Conservation (phyloP, 1,284 basidiomycete genomes). For the Malassezia caprae region DNA sequence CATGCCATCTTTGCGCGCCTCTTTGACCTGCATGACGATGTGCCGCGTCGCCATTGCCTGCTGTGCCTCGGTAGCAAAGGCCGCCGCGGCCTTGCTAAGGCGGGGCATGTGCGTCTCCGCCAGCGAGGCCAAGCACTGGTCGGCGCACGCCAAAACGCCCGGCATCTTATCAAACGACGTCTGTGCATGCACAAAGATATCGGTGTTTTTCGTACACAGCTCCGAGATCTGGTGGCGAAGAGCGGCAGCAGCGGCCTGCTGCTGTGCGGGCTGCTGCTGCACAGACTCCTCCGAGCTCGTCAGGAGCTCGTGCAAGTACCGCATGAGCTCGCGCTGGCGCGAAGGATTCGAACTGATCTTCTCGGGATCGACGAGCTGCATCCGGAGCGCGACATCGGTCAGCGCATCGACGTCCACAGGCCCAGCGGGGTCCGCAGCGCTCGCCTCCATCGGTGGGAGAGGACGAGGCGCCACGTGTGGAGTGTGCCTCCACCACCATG, state of each 20-base stretch:
- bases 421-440: not conserved
- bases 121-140: not conserved
- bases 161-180: conserved; percentile 3
- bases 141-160: not conserved
- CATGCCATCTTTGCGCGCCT: not conserved
- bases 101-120: not conserved
- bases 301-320: conserved; percentile 6
- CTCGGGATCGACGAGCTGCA: not conserved
- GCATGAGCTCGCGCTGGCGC: not conserved
- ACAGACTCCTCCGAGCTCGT: conserved; percentile 4
- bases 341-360: not conserved
- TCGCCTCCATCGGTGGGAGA: not conserved
- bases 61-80: not conserved
- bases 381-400: not conserved
- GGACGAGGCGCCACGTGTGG: not conserved
- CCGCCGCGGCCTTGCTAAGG: not conserved
- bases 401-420: not conserved
- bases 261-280: conserved; percentile 15
- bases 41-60: not conserved
- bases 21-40: not conserved
- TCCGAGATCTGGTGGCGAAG: conserved; percentile 14
- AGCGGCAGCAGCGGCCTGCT: not conserved
- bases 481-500: not conserved
- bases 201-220: conserved; percentile 8
- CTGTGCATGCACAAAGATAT: conserved; percentile 9